Evolutionary conservation across 768 basidiomycete species (phyloP).

Genomic region (Trametes elegans): DNA sequence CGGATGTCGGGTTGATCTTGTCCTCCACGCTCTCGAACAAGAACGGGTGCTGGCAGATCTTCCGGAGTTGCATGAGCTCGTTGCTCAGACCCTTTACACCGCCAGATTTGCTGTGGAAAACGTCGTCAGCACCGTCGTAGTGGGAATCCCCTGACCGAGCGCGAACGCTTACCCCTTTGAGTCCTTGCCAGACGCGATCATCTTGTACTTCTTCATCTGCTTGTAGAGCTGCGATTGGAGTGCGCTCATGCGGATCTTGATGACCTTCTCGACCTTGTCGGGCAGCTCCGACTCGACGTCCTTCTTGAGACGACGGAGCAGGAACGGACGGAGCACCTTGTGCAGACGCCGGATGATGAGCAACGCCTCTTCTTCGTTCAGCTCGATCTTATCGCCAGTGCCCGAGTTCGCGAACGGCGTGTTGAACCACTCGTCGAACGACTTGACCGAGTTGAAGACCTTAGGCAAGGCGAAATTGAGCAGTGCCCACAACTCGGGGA

Average conservation of each 20-base stretch:
- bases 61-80: conserved; percentile 96
- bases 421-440: conserved; percentile 99
- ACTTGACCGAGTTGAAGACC: conserved; percentile 98
- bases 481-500: conserved; percentile 92
- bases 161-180: conserved; percentile 59
- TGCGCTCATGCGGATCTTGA: conserved; percentile 93
- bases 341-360: conserved; percentile 96
- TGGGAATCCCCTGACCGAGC: neutral
- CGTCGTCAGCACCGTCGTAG: neutral
- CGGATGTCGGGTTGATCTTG: conserved; percentile 80
- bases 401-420: conserved; percentile 99
- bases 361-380: conserved; percentile 99
- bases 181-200: conserved; percentile 84
- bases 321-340: conserved; percentile 93
- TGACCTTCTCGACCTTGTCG: conserved; percentile 97
- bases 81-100: conserved; percentile 91
- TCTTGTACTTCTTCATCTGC: conserved; percentile 98
- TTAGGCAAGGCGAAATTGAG: conserved; percentile 94
- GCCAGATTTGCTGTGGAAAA: conserved; percentile 30
- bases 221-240: conserved; percentile 91
- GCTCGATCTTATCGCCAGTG: conserved; percentile 94
- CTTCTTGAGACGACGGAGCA: conserved; percentile 90
- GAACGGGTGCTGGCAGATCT: conserved; percentile 98
- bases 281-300: conserved; percentile 95
- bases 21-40: conserved; percentile 95